These are phyloP conservation scores for Nemania sp. DNA, from an alignment of 2,329 filamentous ascomycete genomes.

Conservation along the genomic window DNA sequence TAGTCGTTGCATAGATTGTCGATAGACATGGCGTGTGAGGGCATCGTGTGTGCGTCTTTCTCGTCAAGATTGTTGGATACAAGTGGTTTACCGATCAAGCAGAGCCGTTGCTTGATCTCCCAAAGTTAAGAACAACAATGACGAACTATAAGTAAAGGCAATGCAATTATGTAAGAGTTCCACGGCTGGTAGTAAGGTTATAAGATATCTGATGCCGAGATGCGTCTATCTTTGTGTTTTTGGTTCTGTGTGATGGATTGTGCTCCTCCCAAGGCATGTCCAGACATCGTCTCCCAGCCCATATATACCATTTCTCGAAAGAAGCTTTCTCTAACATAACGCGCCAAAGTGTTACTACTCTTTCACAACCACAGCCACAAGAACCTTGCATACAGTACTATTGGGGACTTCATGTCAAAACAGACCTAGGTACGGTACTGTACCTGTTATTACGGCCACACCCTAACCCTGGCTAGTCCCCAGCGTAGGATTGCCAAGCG, in stretches of 20 bases:
- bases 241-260: conserved; percentile 14
- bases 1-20: conserved; percentile 42
- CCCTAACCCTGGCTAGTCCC: conserved; percentile 11
- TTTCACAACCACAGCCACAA: conserved; percentile 33
- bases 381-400: conserved; percentile 34
- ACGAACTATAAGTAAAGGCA: background rate
- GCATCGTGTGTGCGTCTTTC: conserved; percentile 36
- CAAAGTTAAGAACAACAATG: background rate
- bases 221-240: conserved; percentile 10
- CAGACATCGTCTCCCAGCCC: conserved; percentile 9
- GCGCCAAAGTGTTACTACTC: conserved; percentile 24
- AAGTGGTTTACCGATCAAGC: background rate
- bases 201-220: conserved; percentile 9
- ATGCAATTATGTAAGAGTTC: background rate
- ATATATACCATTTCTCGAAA: conserved; percentile 37
- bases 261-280: conserved; percentile 1
- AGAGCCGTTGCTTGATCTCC: conserved; percentile 1
- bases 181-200: conserved; percentile 4
- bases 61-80: background rate
- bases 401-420: conserved; percentile 3
- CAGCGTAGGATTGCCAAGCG: conserved; percentile 40
- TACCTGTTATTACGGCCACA: conserved; percentile 18
- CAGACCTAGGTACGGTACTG: conserved; percentile 15
- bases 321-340: conserved; percentile 33
- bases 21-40: conserved; percentile 44